Evolutionary conservation across 106 monocot genomes (phyloP).

Genomic region (Gastrodia elata): DNA sequence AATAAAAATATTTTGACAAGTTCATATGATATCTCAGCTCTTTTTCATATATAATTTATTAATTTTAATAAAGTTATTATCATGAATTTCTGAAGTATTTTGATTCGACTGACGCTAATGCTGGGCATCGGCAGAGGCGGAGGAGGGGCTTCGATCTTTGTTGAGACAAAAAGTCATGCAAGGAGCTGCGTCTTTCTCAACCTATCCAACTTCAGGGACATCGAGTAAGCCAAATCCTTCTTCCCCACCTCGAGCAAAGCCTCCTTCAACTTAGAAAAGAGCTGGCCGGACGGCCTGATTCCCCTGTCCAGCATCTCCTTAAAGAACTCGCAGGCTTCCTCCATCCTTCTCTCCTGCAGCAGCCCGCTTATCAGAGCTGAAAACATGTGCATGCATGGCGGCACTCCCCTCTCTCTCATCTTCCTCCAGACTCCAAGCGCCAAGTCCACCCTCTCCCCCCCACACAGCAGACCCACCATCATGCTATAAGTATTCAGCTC

Average conservation of each 20-base stretch:
- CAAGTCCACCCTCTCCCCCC: slow-evolving; percentile 51
- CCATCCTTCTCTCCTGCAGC: slow-evolving; percentile 51
- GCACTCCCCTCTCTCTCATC: slow-evolving; percentile 64
- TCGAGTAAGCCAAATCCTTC: slow-evolving; percentile 41
- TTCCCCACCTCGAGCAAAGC: slow-evolving; percentile 54
- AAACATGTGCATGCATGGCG: slow-evolving; percentile 90
- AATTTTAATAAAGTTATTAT: too few species aligned
- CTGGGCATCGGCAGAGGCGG: too few species aligned
- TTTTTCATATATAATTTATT: too few species aligned
- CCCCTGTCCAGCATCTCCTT: slow-evolving; percentile 82
- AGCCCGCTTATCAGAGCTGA: slow-evolving; percentile 64
- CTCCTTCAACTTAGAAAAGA: slow-evolving; percentile 61
- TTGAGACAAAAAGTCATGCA: background rate
- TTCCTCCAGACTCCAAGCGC: slow-evolving; percentile 68
- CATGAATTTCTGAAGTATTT: too few species aligned
- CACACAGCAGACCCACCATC: slow-evolving; percentile 80
- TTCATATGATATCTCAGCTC: too few species aligned
- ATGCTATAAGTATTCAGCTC: slow-evolving; percentile 78
- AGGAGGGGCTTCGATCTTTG: too few species aligned
- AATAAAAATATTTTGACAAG: too few species aligned
- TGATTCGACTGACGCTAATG: too few species aligned
- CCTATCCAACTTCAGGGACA: slow-evolving; percentile 46
- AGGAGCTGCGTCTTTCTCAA: slow-evolving; percentile 40
- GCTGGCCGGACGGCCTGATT: slow-evolving; percentile 64
- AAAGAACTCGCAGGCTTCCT: slow-evolving; percentile 73